Evolutionary conservation across 108 stramenopile species (phyloP).

Genomic region (Discostella stelligeroides): DNA sequence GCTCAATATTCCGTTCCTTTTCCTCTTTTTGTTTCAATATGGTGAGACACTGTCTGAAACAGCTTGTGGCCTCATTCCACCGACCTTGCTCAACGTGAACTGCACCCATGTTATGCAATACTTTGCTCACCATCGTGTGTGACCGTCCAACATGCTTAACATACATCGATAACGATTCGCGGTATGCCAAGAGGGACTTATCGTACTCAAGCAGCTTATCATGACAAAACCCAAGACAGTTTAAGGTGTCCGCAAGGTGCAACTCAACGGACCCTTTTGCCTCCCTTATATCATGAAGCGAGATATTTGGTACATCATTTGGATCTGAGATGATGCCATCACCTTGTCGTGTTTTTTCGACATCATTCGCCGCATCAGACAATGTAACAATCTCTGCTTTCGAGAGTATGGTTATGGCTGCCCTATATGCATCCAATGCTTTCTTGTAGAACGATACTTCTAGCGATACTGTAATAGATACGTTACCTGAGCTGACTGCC

Average conservation of each 20-base stretch:
- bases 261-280: conserved; percentile 52
- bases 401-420: conserved; percentile 30
- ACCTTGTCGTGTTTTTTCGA: neutral
- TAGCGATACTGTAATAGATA: conserved; percentile 6
- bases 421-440: conserved; percentile 44
- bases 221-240: conserved; percentile 52
- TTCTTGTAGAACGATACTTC: conserved; percentile 38
- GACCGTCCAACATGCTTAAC: conserved; percentile 47
- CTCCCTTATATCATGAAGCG: conserved; percentile 46
- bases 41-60: conserved; percentile 48
- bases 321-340: neutral
- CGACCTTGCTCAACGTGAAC: conserved; percentile 53
- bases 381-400: conserved; percentile 16
- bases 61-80: conserved; percentile 53
- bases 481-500: neutral
- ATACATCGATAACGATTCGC: conserved; percentile 53
- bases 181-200: conserved; percentile 45
- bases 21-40: conserved; percentile 47
- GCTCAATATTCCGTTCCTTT: conserved; percentile 33
- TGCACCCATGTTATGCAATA: conserved; percentile 52
- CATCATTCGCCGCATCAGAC: neutral
- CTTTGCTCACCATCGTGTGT: conserved; percentile 50
- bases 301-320: conserved; percentile 3
- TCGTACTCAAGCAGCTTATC: conserved; percentile 48
- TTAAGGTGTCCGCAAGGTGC: conserved; percentile 54